These are phyloP conservation scores for Scheffersomyces stambukii DNA, from an alignment of 1,139 yeast species.

Conservation along the genomic window DNA sequence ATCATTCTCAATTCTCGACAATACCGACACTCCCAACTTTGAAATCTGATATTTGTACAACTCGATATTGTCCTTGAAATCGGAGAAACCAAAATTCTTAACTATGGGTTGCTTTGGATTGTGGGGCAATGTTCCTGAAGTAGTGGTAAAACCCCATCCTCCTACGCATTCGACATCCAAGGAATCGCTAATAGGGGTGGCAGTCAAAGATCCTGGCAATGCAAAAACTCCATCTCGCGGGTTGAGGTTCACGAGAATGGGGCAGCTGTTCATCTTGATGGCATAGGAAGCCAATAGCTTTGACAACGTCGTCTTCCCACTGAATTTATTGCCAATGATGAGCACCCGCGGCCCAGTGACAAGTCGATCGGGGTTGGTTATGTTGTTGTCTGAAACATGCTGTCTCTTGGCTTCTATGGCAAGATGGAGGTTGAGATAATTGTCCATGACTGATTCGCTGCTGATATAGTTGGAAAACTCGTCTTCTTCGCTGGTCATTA, in stretches of 20 bases:
- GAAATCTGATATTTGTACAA: conserved; percentile 55
- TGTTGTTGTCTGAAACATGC: conserved; percentile 23
- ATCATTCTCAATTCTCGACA: conserved; percentile 59
- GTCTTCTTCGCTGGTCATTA: conserved; percentile 25
- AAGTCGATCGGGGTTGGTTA: no score
- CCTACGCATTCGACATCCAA: conserved; percentile 68
- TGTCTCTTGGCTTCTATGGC: conserved; percentile 65
- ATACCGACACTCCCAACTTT: conserved; percentile 55
- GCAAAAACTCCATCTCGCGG: conserved; percentile 77
- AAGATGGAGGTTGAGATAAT: conserved; percentile 68
- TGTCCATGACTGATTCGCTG: conserved; percentile 65
- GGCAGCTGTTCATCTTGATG: conserved; percentile 59
- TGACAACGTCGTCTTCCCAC: conserved; percentile 77
- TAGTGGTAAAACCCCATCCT: conserved; percentile 80
- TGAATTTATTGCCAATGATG: conserved; percentile 64
- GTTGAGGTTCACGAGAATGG: conserved; percentile 75
- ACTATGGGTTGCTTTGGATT: conserved; percentile 89
- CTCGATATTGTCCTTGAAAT: conserved; percentile 53
- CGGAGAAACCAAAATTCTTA: conserved; percentile 71
- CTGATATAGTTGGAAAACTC: conserved; percentile 57
- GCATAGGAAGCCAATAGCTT: conserved; percentile 76
- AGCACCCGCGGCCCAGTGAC: conserved; percentile 61
- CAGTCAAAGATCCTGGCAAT: conserved; percentile 82
- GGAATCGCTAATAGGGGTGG: conserved; percentile 77
- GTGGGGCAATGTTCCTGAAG: conserved; percentile 80